phyloP scores from a whole-genome alignment of 2,329 filamentous ascomycete species.

The Aphanocladium album region DNA sequence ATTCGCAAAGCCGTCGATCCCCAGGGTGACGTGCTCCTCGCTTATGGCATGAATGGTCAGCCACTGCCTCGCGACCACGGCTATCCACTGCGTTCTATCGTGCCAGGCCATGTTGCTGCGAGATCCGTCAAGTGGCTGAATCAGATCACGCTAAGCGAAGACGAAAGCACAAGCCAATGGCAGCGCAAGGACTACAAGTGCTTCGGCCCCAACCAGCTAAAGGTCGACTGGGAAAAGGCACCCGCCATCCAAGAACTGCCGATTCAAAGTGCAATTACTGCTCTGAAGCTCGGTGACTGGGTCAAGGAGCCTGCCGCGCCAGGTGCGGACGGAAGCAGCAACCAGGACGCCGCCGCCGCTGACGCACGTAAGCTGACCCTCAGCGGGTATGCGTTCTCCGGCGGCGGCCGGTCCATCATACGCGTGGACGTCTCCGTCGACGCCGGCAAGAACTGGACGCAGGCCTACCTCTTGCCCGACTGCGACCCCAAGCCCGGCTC shows the following conservation, averaged over 20 bases:
- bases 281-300: slow-evolving; percentile 38
- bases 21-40: slow-evolving; percentile 59
- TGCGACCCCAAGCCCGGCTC: slow-evolving; percentile 26
- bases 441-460: slow-evolving; percentile 58
- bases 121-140: slow-evolving; percentile 66
- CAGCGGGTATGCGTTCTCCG: slow-evolving; percentile 63
- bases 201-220: slow-evolving; percentile 58
- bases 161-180: slow-evolving; percentile 62
- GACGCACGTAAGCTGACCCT: slow-evolving; percentile 33
- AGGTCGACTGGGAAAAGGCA: slow-evolving; percentile 58
- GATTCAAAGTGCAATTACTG: slow-evolving; percentile 61
- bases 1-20: slow-evolving; percentile 54
- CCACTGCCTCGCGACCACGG: slow-evolving; percentile 62
- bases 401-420: slow-evolving; percentile 59
- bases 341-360: background rate
- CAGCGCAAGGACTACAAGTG: slow-evolving; percentile 65
- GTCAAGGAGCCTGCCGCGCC: background rate
- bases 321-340: background rate
- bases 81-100: slow-evolving; percentile 56
- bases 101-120: slow-evolving; percentile 62
- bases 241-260: slow-evolving; percentile 64
- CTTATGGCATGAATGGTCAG: slow-evolving; percentile 63
- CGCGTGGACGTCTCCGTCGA: slow-evolving; percentile 65
- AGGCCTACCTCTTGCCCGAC: slow-evolving; percentile 55
- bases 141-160: slow-evolving; percentile 58